Conservation (phyloP, 163 green algal genomes). For the Smithsoniella earleae region DNA sequence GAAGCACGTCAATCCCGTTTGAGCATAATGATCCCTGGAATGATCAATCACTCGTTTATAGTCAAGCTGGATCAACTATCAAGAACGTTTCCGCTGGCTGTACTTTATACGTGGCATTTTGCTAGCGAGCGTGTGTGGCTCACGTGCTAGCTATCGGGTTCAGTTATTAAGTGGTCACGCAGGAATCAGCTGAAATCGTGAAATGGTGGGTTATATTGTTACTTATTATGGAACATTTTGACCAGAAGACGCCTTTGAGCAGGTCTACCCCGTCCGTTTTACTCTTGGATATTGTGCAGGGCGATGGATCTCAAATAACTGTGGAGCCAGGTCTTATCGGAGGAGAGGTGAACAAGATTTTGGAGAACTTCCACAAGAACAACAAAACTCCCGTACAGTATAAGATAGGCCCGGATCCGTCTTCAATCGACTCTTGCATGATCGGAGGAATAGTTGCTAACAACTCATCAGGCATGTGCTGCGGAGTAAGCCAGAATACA, state of each 20-base stretch:
- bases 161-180: no score
- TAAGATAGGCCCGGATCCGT: conserved; percentile 95
- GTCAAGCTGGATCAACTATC: no score
- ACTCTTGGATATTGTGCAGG: conserved; percentile 43
- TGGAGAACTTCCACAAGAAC: conserved; percentile 66
- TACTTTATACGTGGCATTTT: background rate
- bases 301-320: conserved; percentile 81
- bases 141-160: no score
- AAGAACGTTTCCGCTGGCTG: no score
- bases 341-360: conserved; percentile 89
- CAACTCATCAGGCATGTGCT: conserved; percentile 98
- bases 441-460: conserved; percentile 92
- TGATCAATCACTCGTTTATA: background rate
- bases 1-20: background rate
- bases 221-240: no score
- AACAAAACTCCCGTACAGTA: conserved; percentile 77
- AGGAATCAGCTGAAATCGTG: no score
- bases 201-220: no score
- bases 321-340: conserved; percentile 89
- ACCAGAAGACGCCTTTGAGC: no score
- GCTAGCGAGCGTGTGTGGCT: background rate
- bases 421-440: conserved; percentile 94
- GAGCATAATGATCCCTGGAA: background rate
- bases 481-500: conserved; percentile 85
- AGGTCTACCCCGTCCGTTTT: background rate